Evolutionary conservation across 106 monocot species (phyloP).

Genomic region (Acorus calamus): DNA sequence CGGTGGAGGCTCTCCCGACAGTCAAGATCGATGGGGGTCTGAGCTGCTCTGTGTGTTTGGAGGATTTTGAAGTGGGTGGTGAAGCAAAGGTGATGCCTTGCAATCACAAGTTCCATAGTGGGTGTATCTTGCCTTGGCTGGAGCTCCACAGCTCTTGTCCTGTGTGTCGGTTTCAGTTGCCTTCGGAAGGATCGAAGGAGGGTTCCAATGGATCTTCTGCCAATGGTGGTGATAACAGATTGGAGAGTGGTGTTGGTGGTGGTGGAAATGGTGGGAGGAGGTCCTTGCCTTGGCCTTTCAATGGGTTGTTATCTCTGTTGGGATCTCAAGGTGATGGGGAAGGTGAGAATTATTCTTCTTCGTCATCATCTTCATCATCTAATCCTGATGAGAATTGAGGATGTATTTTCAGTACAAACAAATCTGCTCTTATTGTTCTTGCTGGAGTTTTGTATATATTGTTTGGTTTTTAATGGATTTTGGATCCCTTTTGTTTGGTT

Average conservation of each 20-base stretch:
- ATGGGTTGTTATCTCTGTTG: constrained; percentile 22
- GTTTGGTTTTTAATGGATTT: no score
- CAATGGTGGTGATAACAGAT: background rate
- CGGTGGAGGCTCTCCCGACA: constrained; percentile 51
- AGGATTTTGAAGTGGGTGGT: constrained; percentile 45
- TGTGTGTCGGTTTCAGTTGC: constrained; percentile 71
- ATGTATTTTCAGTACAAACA: no score
- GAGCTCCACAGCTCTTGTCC: constrained; percentile 84
- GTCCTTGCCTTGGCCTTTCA: constrained; percentile 18
- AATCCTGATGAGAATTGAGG: no score
- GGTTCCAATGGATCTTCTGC: constrained; percentile 5
- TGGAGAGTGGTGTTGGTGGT: background rate
- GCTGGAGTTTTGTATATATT: no score
- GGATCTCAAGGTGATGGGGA: constrained; percentile 10
- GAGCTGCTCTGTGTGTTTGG: constrained; percentile 67
- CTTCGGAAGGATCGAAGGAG: constrained; percentile 32
- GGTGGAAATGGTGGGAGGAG: background rate
- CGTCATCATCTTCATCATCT: background rate
- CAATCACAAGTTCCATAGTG: constrained; percentile 58
- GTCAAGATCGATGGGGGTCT: constrained; percentile 41
- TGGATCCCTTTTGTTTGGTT: no score
- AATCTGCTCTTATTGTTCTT: no score
- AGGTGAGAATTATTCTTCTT: constrained; percentile 13
- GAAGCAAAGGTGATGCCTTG: constrained; percentile 73
- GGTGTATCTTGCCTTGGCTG: constrained; percentile 77